Percentiles rank a stretch among this genome's conserved stretches.
phyloP scores from a whole-genome alignment of 2,329 filamentous ascomycete species.

The Ophiostoma himal-ulmi region DNA sequence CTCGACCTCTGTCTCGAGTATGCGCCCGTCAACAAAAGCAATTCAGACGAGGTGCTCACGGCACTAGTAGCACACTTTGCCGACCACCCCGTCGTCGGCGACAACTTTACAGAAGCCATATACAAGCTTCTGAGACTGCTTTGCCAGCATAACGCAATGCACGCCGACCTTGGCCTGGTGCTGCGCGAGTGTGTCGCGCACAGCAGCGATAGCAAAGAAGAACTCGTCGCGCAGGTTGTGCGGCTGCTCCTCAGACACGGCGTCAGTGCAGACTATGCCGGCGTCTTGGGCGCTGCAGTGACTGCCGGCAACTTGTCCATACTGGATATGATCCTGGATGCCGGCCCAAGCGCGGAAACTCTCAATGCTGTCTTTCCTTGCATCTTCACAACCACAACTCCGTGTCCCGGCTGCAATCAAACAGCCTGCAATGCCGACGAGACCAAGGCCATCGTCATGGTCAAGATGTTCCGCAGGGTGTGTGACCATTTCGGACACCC shows the following conservation, averaged over 20 bases:
- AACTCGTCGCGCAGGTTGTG: background rate
- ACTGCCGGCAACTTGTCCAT: background rate
- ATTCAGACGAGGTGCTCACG: background rate
- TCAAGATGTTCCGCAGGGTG: background rate
- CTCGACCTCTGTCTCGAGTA: background rate
- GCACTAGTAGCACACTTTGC: background rate
- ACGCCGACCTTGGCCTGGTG: background rate
- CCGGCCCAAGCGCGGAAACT: background rate
- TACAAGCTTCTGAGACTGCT: background rate
- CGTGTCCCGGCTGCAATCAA: too few relatives aligned
- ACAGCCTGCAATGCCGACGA: background rate
- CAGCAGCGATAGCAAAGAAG: background rate
- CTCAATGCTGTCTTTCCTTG: background rate
- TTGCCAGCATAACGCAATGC: background rate
- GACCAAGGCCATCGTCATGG: background rate
- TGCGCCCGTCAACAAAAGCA: background rate
- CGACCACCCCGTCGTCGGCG: background rate
- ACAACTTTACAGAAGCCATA: background rate
- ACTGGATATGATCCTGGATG: background rate
- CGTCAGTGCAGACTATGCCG: background rate
- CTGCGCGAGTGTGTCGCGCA: background rate
- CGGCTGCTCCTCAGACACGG: background rate
- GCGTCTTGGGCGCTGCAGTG: background rate
- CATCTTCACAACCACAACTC: background rate
- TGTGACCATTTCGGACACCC: background rate